Conservation (phyloP, 257 asterid genomes). For the Capsicum chinense region DNA sequence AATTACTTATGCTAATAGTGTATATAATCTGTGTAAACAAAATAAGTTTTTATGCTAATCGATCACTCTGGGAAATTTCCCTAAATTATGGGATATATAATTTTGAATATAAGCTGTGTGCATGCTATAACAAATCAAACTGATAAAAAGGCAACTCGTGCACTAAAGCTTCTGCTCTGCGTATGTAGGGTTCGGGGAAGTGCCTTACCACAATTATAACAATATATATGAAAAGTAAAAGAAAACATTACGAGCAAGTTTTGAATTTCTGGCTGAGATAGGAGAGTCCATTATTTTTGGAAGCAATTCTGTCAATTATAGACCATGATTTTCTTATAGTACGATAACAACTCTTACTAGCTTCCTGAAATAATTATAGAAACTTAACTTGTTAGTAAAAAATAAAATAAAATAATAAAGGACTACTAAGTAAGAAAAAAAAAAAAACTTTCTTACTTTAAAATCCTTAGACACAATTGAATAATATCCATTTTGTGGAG, state of each 20-base stretch:
- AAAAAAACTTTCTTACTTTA: slow-evolving; percentile 44
- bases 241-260: slow-evolving; percentile 55
- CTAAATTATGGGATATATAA: background rate
- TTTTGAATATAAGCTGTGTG: background rate
- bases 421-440: background rate
- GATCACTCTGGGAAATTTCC: background rate
- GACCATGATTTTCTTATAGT: slow-evolving; percentile 70
- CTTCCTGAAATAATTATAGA: too few relatives aligned
- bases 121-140: background rate
- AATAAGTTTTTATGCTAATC: too few relatives aligned
- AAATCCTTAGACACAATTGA: slow-evolving; percentile 58
- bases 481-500: slow-evolving; percentile 66
- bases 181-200: too few relatives aligned
- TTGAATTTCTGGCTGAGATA: slow-evolving; percentile 54
- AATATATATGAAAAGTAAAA: too few relatives aligned
- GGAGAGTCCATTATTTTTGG: slow-evolving; percentile 56
- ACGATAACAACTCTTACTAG: slow-evolving; percentile 41
- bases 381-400: too few relatives aligned
- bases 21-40: too few relatives aligned
- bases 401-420: background rate
- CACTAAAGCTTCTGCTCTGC: too few relatives aligned
- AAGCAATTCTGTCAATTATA: slow-evolving; percentile 63
- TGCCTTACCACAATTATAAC: too few relatives aligned
- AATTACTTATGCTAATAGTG: background rate
- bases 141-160: too few relatives aligned